Percentiles rank a stretch among this genome's conserved stretches.
These are phyloP conservation scores for Didymella segeticola DNA, from an alignment of 2,329 filamentous ascomycete genomes.

Conservation along the genomic window DNA sequence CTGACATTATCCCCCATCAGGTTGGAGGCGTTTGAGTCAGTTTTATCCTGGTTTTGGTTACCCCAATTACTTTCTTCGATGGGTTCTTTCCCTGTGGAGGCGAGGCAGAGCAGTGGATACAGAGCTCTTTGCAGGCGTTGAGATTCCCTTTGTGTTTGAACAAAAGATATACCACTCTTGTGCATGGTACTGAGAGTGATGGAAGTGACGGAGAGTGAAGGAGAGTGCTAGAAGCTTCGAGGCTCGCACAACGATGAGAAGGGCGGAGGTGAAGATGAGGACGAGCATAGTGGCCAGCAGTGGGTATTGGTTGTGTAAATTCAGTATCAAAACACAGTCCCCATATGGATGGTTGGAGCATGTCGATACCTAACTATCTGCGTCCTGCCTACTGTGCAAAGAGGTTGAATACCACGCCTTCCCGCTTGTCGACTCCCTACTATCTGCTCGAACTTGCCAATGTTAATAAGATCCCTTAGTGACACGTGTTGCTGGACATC, in stretches of 20 bases:
- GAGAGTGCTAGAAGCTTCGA: slow-evolving; percentile 13
- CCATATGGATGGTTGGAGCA: background rate
- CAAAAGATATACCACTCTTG: slow-evolving; percentile 24
- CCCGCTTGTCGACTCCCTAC: too few species aligned
- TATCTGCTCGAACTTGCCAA: too few species aligned
- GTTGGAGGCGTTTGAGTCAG: slow-evolving; percentile 40
- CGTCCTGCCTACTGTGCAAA: too few species aligned
- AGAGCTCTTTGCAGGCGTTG: slow-evolving; percentile 17
- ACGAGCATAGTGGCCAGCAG: slow-evolving; percentile 5
- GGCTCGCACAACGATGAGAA: slow-evolving; percentile 12
- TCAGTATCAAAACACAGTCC: slow-evolving; percentile 16
- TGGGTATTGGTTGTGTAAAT: slow-evolving; percentile 27
- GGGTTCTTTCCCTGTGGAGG: slow-evolving; percentile 14
- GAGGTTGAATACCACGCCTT: too few species aligned
- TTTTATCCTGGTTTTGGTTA: slow-evolving; percentile 40
- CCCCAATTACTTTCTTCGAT: slow-evolving; percentile 18
- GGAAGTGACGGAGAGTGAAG: background rate
- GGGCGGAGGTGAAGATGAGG: too few species aligned
- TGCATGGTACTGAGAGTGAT: slow-evolving; percentile 16
- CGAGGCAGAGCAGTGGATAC: slow-evolving; percentile 22
- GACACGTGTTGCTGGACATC: too few species aligned
- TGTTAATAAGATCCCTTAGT: too few species aligned
- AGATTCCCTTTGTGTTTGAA: slow-evolving; percentile 9
- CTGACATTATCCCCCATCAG: slow-evolving; percentile 13
- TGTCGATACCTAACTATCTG: background rate